A percentile compares a stretch with the other conserved stretches of the same genome.
These are phyloP conservation scores for Gossypium thurberi DNA, from an alignment of 345 rosid species.

Conservation along the genomic window DNA sequence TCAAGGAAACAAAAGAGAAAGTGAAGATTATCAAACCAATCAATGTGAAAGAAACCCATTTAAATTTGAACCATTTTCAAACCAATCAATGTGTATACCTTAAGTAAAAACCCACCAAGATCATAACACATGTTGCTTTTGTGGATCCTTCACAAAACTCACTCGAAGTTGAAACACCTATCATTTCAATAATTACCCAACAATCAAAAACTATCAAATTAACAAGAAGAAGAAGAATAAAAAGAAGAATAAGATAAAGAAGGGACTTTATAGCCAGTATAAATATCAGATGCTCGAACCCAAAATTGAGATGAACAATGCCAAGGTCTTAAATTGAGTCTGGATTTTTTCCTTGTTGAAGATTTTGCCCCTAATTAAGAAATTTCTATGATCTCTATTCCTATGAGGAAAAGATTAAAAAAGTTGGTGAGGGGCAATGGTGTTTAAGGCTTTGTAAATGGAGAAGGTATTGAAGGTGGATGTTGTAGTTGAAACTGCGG, in stretches of 20 bases:
- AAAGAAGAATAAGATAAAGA: neutral
- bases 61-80: neutral
- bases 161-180: constrained; percentile 76
- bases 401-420: no score
- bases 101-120: constrained; percentile 93
- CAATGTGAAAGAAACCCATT: neutral
- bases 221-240: neutral
- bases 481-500: no score
- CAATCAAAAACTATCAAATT: neutral
- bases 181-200: constrained; percentile 14
- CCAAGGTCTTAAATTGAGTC: constrained; percentile 51
- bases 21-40: neutral
- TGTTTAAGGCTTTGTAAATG: no score
- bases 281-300: constrained; percentile 72
- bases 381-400: no score
- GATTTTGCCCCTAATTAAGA: no score
- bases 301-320: constrained; percentile 90
- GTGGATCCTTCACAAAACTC: constrained; percentile 66
- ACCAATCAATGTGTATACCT: constrained; percentile 32
- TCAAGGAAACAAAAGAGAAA: no score
- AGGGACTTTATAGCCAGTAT: constrained; percentile 78
- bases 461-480: no score
- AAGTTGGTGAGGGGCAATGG: no score
- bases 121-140: constrained; percentile 77
- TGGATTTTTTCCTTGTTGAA: no score